Conservation (phyloP, 1,284 basidiomycete genomes). For the Cryptococcus sp. region DNA sequence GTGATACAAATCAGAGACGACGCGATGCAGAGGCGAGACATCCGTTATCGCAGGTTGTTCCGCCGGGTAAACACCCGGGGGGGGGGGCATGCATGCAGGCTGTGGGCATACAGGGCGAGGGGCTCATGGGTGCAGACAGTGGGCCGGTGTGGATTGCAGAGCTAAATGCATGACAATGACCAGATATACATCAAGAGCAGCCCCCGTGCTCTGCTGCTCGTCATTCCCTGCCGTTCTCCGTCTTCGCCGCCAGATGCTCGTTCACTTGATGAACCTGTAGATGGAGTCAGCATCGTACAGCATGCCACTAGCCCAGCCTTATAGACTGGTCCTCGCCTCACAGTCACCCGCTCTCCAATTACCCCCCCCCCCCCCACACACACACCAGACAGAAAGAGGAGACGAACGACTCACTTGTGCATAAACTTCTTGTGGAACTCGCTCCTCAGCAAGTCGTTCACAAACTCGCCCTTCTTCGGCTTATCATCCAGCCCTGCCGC, state of each 20-base stretch:
- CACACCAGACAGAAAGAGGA: background rate
- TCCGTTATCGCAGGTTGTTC: no score
- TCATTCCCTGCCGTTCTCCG: background rate
- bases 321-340: no score
- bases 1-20: background rate
- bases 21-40: background rate
- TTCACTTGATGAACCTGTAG: conserved; percentile 11
- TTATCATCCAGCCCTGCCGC: conserved; percentile 64
- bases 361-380: background rate
- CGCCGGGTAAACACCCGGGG: no score
- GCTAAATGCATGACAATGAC: conserved; percentile 8
- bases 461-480: conserved; percentile 71
- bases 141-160: background rate
- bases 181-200: background rate
- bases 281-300: background rate
- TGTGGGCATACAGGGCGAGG: no score
- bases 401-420: conserved; percentile 39
- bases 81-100: no score
- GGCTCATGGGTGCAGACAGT: background rate
- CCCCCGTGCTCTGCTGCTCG: no score
- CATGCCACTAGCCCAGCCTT: no score
- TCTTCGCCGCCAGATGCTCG: background rate
- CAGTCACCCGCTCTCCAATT: background rate
- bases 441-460: conserved; percentile 86
- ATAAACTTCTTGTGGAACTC: conserved; percentile 69